Conservation (phyloP, 345 rosid genomes). For the Pugionium cornutum region DNA sequence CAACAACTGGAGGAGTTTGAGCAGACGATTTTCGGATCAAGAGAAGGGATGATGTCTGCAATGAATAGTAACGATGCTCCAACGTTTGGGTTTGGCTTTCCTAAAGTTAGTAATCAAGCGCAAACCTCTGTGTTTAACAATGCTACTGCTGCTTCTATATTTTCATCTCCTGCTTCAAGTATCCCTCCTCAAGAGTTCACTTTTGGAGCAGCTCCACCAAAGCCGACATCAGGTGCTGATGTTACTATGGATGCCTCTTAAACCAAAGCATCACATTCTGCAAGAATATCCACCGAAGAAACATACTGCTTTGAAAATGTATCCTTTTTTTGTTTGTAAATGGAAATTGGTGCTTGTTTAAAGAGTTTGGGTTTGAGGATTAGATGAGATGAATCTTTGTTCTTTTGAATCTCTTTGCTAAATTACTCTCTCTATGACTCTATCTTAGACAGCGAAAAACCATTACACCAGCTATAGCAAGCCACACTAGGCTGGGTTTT, state of each 20-base stretch:
- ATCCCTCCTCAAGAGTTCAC: constrained; percentile 64
- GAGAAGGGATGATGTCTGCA: constrained; percentile 31
- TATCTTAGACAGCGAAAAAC: background rate
- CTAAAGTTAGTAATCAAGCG: constrained; percentile 49
- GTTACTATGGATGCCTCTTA: constrained; percentile 75
- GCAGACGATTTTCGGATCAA: constrained; percentile 32
- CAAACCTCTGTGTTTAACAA: constrained; percentile 56
- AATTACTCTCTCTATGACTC: no score
- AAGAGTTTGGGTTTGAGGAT: constrained; percentile 35
- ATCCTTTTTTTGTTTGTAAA: constrained; percentile 15
- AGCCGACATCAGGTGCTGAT: constrained; percentile 55
- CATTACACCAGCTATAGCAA: constrained; percentile 38
- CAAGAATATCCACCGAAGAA: constrained; percentile 23
- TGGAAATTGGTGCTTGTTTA: constrained; percentile 34
- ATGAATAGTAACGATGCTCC: constrained; percentile 43
- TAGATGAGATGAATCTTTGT: constrained; percentile 31
- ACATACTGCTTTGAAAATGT: constrained; percentile 21
- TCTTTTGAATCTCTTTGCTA: background rate
- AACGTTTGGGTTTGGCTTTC: constrained; percentile 63
- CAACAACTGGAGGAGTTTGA: constrained; percentile 37
- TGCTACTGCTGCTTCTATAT: constrained; percentile 55
- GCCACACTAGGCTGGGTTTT: constrained; percentile 64
- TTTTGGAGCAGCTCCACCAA: constrained; percentile 61
- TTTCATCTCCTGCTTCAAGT: constrained; percentile 46
- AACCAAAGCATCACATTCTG: constrained; percentile 14